Percentiles rank a stretch among this genome's conserved stretches.
Evolutionary conservation across 768 basidiomycete species (phyloP).

Genomic region (Psilocybe azurescens): DNA sequence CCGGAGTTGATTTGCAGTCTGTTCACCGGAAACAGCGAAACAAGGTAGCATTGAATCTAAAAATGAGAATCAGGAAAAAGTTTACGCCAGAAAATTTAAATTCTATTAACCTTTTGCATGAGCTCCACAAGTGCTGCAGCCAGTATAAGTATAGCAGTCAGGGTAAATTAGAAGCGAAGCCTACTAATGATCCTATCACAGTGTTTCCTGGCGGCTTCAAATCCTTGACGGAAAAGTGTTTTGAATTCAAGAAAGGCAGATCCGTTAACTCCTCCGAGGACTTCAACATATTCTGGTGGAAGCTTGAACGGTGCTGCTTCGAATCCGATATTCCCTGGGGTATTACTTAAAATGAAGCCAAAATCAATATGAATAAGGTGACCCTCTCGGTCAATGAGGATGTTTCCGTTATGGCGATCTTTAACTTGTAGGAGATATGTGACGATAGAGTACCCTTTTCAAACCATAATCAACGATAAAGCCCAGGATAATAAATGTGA

Average conservation of each 20-base stretch:
- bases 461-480: background rate
- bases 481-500: background rate
- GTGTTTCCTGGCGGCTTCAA: slow-evolving; percentile 93
- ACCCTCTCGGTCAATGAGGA: slow-evolving; percentile 93
- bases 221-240: slow-evolving; percentile 88
- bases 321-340: slow-evolving; percentile 96
- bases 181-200: slow-evolving; percentile 96
- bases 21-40: slow-evolving; percentile 88
- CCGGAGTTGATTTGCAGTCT: slow-evolving; percentile 85
- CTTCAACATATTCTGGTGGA: slow-evolving; percentile 93
- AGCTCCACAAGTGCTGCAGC: slow-evolving; percentile 78
- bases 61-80: background rate
- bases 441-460: slow-evolving; percentile 86
- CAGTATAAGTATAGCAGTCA: background rate
- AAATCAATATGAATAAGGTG: slow-evolving; percentile 98
- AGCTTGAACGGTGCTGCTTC: slow-evolving; percentile 99
- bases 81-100: slow-evolving; percentile 3
- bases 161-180: slow-evolving; percentile 38
- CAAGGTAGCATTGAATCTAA: slow-evolving; percentile 90
- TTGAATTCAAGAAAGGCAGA: slow-evolving; percentile 85
- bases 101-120: slow-evolving; percentile 87
- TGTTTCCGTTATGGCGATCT: slow-evolving; percentile 98
- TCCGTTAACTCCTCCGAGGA: slow-evolving; percentile 85
- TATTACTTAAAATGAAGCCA: slow-evolving; percentile 96
- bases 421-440: slow-evolving; percentile 98